A percentile compares a stretch with the other conserved stretches of the same genome.
phyloP scores from a whole-genome alignment of 1,139 yeast genomes.

The Zygoascus sp. region DNA sequence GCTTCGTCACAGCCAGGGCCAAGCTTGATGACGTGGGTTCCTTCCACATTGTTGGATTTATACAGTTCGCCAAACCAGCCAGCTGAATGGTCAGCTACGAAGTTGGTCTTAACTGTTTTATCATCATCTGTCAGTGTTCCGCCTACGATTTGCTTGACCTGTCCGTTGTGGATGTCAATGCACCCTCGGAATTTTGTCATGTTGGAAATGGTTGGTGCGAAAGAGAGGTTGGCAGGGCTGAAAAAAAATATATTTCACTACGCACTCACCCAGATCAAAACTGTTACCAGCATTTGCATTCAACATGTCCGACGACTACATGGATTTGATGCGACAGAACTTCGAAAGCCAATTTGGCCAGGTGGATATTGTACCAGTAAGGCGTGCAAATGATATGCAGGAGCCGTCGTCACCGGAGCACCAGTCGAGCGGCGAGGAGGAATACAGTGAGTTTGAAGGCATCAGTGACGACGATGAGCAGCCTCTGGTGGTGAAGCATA shows the following conservation, averaged over 20 bases:
- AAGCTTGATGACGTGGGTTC: slow-evolving; percentile 90
- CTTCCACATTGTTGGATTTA: slow-evolving; percentile 49
- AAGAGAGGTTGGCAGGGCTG: slow-evolving; percentile 8
- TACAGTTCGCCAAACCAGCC: slow-evolving; percentile 75
- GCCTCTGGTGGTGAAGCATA: slow-evolving; percentile 43
- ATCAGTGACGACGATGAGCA: slow-evolving; percentile 16
- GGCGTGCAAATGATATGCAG: slow-evolving; percentile 35
- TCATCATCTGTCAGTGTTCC: slow-evolving; percentile 59
- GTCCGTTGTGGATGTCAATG: slow-evolving; percentile 90
- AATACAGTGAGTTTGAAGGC: slow-evolving; percentile 24
- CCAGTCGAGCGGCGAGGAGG: slow-evolving; percentile 21
- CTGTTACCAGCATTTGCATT: not conserved
- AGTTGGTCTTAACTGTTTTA: slow-evolving; percentile 61
- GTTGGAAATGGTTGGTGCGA: not conserved
- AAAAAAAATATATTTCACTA: slow-evolving; percentile 1
- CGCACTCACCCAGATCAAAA: not conserved
- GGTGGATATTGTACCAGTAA: slow-evolving; percentile 43
- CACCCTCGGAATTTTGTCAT: slow-evolving; percentile 95
- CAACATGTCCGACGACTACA: slow-evolving; percentile 11
- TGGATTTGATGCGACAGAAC: slow-evolving; percentile 40
- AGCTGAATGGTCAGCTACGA: slow-evolving; percentile 72
- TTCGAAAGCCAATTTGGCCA: slow-evolving; percentile 71
- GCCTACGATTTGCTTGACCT: slow-evolving; percentile 95
- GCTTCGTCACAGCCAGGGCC: slow-evolving; percentile 84
- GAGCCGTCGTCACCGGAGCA: slow-evolving; percentile 21